Base-by-base conservation (phyloP, 2,329 filamentous ascomycete genomes). In the Tolypocladium amazonense region DNA sequence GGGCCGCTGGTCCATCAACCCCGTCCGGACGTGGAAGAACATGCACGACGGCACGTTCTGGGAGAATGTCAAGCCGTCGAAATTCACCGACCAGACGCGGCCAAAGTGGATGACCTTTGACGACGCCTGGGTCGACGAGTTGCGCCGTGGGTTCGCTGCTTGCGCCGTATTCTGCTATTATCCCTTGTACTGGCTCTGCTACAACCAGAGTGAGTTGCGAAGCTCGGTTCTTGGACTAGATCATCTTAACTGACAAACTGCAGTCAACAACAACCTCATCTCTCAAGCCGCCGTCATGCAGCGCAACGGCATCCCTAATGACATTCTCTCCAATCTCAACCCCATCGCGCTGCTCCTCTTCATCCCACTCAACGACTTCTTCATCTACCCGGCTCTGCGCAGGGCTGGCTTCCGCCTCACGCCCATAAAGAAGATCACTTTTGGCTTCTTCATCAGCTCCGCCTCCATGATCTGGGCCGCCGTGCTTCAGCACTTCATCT, bases 101-200 rank as follows among this genome's bases (percentile, higher is more conserved):
- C 88, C 88, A 0, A 52, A 59, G 0, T 92, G 88, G 88, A 92
- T 92, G 87, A 88, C 86, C 0, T 92, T 91, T 65, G 89, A 93
- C 63, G 90, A 93, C 65, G 83, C 84, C 58, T 93, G 89, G 88
- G 89, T 93, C 39, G 88, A 91, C 69, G 88, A 92, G 69, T 84
- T 92, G 56, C 79, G 80, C 56, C 86, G 88, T 73, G 88, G 88
- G 62, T 76, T 89, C 60, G 79, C 81, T 65, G 87, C 87, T 60
- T 89, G 87, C 76, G 79, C 82, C 63, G 88, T 90, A 37, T 92
- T 89, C 72, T 72, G 85, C 62, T 90, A 87, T 77, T 81, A 86
- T 60, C 87, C 88, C 47, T 79, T 86, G 63, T 85, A 82, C 73
- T 84, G 81, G 76, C 73, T 81, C 59, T 77, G 78, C 38, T 84